Evolutionary conservation across 2,329 filamentous ascomycete genomes (phyloP).

Genomic region (Alternaria arborescens): DNA sequence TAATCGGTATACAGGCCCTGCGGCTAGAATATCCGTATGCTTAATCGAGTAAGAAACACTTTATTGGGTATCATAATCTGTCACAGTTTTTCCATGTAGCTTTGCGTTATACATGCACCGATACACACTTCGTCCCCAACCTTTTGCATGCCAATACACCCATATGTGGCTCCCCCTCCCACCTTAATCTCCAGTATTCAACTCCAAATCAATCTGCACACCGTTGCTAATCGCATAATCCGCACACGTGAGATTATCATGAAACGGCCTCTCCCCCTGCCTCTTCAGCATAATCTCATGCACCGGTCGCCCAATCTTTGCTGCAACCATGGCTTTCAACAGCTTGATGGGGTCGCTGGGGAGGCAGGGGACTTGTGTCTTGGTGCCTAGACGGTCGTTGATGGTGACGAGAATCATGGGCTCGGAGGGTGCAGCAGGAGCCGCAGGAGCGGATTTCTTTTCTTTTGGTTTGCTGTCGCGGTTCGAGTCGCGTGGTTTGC

Average conservation of each 20-base stretch:
- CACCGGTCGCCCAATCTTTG: slow-evolving; percentile 84
- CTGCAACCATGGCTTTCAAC: slow-evolving; percentile 91
- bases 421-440: slow-evolving; percentile 56
- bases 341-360: slow-evolving; percentile 83
- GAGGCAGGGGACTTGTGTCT: slow-evolving; percentile 89
- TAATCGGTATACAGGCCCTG: neutral
- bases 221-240: slow-evolving; percentile 96
- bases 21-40: neutral
- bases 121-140: neutral
- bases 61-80: slow-evolving; percentile 9
- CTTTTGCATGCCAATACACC: neutral
- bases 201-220: slow-evolving; percentile 66
- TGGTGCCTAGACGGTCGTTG: slow-evolving; percentile 96
- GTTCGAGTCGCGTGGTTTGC: neutral
- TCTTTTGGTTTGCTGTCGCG: slow-evolving; percentile 20
- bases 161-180: neutral
- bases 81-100: neutral
- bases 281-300: slow-evolving; percentile 92
- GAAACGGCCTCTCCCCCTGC: slow-evolving; percentile 92
- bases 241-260: slow-evolving; percentile 84
- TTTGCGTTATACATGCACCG: neutral
- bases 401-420: slow-evolving; percentile 94
- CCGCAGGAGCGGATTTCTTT: slow-evolving; percentile 20
- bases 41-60: neutral
- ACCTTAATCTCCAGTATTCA: slow-evolving; percentile 47